Evolutionary conservation across 2,329 filamentous ascomycete genomes (phyloP).

Genomic region (Scytalidium sp.): DNA sequence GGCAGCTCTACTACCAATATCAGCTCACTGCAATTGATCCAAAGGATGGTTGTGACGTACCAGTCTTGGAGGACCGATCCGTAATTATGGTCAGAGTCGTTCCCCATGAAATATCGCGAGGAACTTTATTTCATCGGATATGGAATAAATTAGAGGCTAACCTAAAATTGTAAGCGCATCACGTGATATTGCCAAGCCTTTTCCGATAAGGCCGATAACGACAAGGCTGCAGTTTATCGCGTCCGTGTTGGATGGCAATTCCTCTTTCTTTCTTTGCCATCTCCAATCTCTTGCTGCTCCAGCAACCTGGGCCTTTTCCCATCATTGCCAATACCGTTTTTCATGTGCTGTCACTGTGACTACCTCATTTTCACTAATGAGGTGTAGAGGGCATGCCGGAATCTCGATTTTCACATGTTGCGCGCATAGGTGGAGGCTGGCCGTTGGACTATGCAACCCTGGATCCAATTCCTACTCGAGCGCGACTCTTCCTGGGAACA

Average conservation of each 20-base stretch:
- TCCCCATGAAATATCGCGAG: neutral
- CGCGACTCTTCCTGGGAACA: neutral
- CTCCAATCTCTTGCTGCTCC: too few species aligned
- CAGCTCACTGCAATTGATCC: too few species aligned
- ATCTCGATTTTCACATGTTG: too few species aligned
- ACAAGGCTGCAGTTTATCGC: constrained; percentile 3
- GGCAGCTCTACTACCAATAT: neutral
- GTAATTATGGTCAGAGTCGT: neutral
- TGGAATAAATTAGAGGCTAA: neutral
- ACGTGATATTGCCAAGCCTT: constrained; percentile 1
- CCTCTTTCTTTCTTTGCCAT: too few species aligned
- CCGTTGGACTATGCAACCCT: neutral
- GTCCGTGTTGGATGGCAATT: too few species aligned
- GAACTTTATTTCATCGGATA: neutral
- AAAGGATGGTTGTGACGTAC: neutral
- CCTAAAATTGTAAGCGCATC: neutral
- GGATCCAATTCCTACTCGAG: neutral
- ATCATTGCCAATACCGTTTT: too few species aligned
- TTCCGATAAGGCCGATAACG: constrained; percentile 4
- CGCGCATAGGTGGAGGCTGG: too few species aligned
- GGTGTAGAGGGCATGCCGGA: too few species aligned
- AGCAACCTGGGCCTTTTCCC: too few species aligned
- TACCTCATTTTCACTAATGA: too few species aligned
- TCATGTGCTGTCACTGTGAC: too few species aligned
- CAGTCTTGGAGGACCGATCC: neutral